These are phyloP conservation scores for Sphenostylis stenocarpa DNA, from an alignment of 306 rosid genomes.

Conservation along the genomic window DNA sequence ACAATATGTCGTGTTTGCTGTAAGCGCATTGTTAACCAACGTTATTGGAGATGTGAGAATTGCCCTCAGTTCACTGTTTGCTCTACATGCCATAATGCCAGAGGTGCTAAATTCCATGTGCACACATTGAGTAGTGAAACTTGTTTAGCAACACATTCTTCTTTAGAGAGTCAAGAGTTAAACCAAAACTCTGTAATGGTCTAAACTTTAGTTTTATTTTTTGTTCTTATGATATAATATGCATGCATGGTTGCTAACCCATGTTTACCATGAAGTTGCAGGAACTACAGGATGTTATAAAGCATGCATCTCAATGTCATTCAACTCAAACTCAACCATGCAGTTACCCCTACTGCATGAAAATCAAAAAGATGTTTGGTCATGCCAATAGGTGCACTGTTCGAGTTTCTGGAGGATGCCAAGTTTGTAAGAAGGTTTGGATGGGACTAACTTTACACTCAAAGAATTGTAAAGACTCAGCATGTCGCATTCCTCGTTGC, in stretches of 20 bases:
- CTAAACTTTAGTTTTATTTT: not conserved
- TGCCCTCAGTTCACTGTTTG: conserved; percentile 49
- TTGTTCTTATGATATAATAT: not conserved
- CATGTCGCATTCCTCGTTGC: conserved; percentile 50
- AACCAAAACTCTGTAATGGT: not conserved
- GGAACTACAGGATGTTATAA: conserved; percentile 29
- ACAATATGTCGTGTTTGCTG: conserved; percentile 44
- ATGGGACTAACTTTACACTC: conserved; percentile 25
- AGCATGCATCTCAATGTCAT: conserved; percentile 39
- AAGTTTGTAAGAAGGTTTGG: conserved; percentile 45
- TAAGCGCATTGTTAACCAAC: conserved; percentile 21
- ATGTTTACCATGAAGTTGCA: conserved; percentile 17
- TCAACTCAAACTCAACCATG: conserved; percentile 35
- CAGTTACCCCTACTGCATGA: conserved; percentile 37
- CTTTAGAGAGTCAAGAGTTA: not conserved
- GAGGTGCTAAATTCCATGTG: conserved; percentile 42
- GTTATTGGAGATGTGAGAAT: conserved; percentile 45
- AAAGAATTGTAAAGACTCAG: conserved; percentile 32
- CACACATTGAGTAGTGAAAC: conserved; percentile 44
- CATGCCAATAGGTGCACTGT: conserved; percentile 46
- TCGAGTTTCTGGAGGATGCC: conserved; percentile 39
- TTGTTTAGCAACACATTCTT: not conserved
- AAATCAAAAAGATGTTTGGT: conserved; percentile 35
- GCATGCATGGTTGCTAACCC: not conserved
- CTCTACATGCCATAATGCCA: conserved; percentile 43